Conservation (phyloP, 495 filamentous ascomycete genomes). For the Ramalina intermedia region DNA sequence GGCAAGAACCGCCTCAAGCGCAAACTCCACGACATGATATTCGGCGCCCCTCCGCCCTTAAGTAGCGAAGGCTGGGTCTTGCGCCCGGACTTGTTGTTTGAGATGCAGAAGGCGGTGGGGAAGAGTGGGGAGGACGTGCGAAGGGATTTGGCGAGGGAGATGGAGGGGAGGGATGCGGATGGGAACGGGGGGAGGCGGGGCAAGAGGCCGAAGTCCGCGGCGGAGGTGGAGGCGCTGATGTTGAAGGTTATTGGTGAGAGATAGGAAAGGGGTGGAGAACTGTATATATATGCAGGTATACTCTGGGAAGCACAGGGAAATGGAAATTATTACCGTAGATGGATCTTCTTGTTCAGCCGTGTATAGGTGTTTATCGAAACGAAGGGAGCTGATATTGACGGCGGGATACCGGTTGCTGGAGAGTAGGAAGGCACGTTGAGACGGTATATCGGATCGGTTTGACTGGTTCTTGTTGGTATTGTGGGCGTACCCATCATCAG, state of each 20-base stretch:
- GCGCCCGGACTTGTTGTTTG: constrained; percentile 1
- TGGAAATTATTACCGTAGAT: too few species aligned
- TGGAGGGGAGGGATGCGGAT: background rate
- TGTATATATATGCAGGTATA: too few species aligned
- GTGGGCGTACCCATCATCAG: too few species aligned
- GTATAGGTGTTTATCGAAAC: too few species aligned
- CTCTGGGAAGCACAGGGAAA: too few species aligned
- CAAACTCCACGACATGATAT: background rate
- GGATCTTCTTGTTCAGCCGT: too few species aligned
- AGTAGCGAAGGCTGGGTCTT: constrained; percentile 1
- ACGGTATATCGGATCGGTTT: too few species aligned
- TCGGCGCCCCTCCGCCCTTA: background rate
- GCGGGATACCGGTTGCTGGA: too few species aligned
- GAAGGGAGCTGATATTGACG: too few species aligned
- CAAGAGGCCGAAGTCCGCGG: background rate
- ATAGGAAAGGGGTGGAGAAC: background rate
- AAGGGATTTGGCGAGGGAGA: background rate
- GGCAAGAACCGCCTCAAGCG: background rate
- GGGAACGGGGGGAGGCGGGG: background rate
- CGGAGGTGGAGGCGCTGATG: constrained; percentile 4
- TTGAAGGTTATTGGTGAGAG: background rate
- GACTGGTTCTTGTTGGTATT: too few species aligned
- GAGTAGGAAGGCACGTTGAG: too few species aligned
- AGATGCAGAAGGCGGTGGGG: background rate
- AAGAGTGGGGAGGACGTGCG: background rate